Base-by-base conservation (phyloP, 495 filamentous ascomycete genomes). In the Hypoxylon intermedium region DNA sequence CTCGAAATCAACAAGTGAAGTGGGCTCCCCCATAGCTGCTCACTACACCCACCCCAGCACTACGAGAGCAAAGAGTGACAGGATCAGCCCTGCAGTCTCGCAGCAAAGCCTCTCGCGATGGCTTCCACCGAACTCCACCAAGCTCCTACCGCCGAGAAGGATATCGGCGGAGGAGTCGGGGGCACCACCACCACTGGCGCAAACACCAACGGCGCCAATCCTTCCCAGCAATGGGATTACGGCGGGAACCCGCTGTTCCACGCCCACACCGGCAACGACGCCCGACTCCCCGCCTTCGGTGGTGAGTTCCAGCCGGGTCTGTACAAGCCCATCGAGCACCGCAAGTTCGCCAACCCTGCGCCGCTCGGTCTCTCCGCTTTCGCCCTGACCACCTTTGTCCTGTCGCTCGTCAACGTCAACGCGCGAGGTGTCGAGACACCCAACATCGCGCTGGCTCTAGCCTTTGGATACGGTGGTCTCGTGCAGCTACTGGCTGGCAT, bases 291-390 rank as follows among this genome's bases (percentile, higher is more conserved):
- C 20, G 89, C 93, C 74, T 97, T 95, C 73, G 93, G 93, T 73
- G 93, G 93, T 84, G 91, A 94, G 65, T 92, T 96, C 81, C 93
- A 98, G 77, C 93, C 93, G 47, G 94, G 92, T 85, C 85, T 92
- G 43, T 97, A 92, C 82, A 86, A 82, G 74, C 75, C 87, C 26
- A 85, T 87, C 68, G 85, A 85, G 73, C 71, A 79, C 53, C 88
- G 91, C 77, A 95, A 93, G 79, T 86, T 93, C 72, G 91, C 82
- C 79, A 93, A 93, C 74, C 90, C 91, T 18, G 93, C 90, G 40
- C 93, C 93, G 33, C 83, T 97, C 34, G 90, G 90, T 65, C 84
- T 94, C 53, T 83, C 79, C 50, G 94, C 90, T 81, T 98, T 98
- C 83, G 94, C 93, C 58, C 80, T 97, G 70, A 98, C 93, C 52